Percentiles rank a stretch among this genome's conserved stretches.
Evolutionary conservation across 257 asterid genomes (phyloP).

Genomic region (Sherardia arvensis): DNA sequence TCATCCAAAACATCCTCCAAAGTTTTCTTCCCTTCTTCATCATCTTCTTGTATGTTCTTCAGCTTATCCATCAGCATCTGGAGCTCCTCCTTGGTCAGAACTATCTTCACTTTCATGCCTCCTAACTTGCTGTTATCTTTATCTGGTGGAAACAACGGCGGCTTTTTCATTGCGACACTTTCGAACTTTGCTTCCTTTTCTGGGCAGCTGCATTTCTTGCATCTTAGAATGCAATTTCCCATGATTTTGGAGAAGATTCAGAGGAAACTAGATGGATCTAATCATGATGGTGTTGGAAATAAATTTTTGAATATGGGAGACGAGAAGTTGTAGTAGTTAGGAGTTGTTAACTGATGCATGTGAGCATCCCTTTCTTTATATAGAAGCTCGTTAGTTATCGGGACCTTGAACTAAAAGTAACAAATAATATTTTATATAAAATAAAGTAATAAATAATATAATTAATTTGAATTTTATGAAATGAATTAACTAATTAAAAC

Average conservation of each 20-base stretch:
- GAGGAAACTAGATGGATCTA: not conserved
- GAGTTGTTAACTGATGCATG: conserved; percentile 25
- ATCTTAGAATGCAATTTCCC: conserved; percentile 61
- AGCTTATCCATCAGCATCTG: conserved; percentile 49
- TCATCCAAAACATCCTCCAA: conserved; percentile 50
- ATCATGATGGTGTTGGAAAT: not conserved
- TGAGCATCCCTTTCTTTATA: conserved; percentile 11
- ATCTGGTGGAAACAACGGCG: not conserved
- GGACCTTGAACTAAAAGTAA: not conserved
- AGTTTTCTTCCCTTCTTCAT: conserved; percentile 8
- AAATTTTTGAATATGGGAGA: not conserved
- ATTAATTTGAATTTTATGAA: too few relatives aligned
- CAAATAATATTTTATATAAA: too few relatives aligned
- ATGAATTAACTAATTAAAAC: too few relatives aligned
- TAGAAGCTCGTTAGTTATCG: conserved; percentile 6
- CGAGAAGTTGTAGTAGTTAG: conserved; percentile 9
- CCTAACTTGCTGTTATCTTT: not conserved
- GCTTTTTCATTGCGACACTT: too few relatives aligned
- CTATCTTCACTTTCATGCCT: conserved; percentile 42
- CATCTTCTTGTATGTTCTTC: conserved; percentile 21
- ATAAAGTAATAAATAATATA: too few relatives aligned
- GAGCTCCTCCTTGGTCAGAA: conserved; percentile 56
- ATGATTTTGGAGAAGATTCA: conserved; percentile 14
- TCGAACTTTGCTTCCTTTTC: too few relatives aligned
- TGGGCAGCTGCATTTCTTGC: conserved; percentile 9